phyloP scores from a whole-genome alignment of 2,329 filamentous ascomycete species.

The Metarhizium humberi region DNA sequence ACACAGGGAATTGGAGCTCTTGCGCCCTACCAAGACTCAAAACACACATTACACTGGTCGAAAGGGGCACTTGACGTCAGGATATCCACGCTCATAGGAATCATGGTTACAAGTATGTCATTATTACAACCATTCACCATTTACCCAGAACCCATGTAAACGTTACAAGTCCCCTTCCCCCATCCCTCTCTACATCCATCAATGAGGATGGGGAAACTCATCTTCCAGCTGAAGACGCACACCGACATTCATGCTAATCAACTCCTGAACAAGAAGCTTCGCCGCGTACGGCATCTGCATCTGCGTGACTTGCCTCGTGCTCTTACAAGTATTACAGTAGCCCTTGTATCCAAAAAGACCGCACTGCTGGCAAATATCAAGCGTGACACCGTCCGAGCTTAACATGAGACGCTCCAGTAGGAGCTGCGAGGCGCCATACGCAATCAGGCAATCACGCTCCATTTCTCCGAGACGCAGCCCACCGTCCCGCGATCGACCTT shows the following conservation, averaged over 20 bases:
- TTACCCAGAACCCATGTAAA: neutral
- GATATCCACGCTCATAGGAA: neutral
- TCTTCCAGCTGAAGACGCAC: conserved; percentile 85
- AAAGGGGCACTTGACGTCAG: neutral
- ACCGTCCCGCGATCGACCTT: conserved; percentile 87
- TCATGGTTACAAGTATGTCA: neutral
- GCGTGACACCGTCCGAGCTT: conserved; percentile 78
- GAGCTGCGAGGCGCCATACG: conserved; percentile 89
- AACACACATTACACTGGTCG: neutral
- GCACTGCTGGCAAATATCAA: conserved; percentile 90
- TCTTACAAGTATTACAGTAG: conserved; percentile 90
- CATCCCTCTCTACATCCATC: conserved; percentile 3
- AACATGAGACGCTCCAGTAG: conserved; percentile 92
- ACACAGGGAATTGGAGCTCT: neutral
- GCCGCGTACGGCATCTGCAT: conserved; percentile 98
- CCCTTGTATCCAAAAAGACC: conserved; percentile 93
- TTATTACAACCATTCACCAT: neutral
- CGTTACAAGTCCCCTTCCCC: neutral
- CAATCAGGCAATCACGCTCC: conserved; percentile 97
- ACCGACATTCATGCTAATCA: conserved; percentile 98
- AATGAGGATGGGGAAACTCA: conserved; percentile 68
- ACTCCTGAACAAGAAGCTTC: conserved; percentile 89
- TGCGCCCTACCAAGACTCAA: neutral
- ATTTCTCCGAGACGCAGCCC: conserved; percentile 93
- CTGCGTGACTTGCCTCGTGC: conserved; percentile 71